Evolutionary conservation across 805 yeast genomes (phyloP), one percentile per base, ranked within the genome.

Genomic region (Nakazawaea holstii): DNA sequence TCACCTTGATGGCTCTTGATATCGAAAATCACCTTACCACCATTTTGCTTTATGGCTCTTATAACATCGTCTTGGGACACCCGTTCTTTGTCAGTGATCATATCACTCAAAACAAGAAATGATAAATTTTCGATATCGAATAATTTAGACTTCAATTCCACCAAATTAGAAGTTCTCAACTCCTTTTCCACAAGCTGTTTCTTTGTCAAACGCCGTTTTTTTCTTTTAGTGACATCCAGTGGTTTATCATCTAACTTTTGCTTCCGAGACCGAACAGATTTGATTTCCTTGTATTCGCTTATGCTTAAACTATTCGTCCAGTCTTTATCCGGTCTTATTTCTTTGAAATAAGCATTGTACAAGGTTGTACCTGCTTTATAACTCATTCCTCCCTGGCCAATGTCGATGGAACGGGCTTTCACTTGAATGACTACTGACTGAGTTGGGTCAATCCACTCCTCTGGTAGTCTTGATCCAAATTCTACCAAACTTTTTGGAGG

Each of bases 401-500:
- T 61, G 50, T 80, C 82, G 6, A 89, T 70, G 2, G 90, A 80
- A 39, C 96, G 69, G 0, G 96, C 95, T 58, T 86, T 89, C 14
- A 91, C 79, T 59, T 90, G 96, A 7, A 92, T 57, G 0, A 92
- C 92, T 2, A 91, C 58, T 1, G 95, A 85, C 28, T 86, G 79
- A 35, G 71, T 67, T 0, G 97, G 97, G 49, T 80, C 68, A 27
- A 92, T 85, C 95, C 96, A 91, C 49, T 73, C 75, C 30, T 73
- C 78, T 0, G 97, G 96, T 11, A 67, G 61, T 43, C 74, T 70
- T 5, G 73, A 67, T 1, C 89, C 91, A 66, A 84, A 85, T 47
- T 68, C 66, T 1, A 82, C 45, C 1, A 71, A 33, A 1, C 59
- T 54, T 0, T 63, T 46, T 0, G 82, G 78, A 3, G 81, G 82